Base-by-base conservation (phyloP, 2,329 filamentous ascomycete species). In the Knufia petricola region DNA sequence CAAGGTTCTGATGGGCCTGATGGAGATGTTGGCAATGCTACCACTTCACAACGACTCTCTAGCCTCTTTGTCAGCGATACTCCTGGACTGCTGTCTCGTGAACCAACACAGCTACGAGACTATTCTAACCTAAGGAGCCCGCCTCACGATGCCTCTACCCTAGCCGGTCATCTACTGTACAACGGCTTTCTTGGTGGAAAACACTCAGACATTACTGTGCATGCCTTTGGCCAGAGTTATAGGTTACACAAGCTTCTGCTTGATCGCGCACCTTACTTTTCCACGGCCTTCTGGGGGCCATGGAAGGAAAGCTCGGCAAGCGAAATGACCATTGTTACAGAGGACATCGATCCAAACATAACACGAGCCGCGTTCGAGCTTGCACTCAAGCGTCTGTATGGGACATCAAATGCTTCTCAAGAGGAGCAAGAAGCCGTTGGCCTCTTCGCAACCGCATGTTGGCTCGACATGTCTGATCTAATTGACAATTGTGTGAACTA, bases 391-490 rank as follows among this genome's bases (percentile, higher is more conserved):
- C 66, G 73, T 46, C 64, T 78, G 0, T 78, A 78, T 59, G 75
- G 75, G 8, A 71, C 69, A 4, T 65, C 69, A 36, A 67, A 69
- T 17, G 60, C 67, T 3, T 62, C 66, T 19, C 73, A 77, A 50
- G 72, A 75, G 52, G 73, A 77, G 46, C 61, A 63, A 9, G 69
- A 76, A 53, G 72, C 75, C n/a, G 63, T 76, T 28, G 72, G 72
- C 10, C 60, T 78, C 3, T 77, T 78, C 55, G 74, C 75, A 1
- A 76, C 73, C 2, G 74, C 69, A 13, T 77, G 73, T 59, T 78
- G 75, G 75, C 65, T 78, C 19, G 75, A 78, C 53, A 77, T 78
- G 73, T 69, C 73, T 38, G 74, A 77, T 52, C 60, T 78, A 20
- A 67, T 78, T 9, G 73, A 77, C 41, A 66, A 67, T 4, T 71